A percentile compares a stretch with the other conserved stretches of the same genome.
phyloP scores from a whole-genome alignment of 140 eudicot genomes.

The Cichorium intybus region DNA sequence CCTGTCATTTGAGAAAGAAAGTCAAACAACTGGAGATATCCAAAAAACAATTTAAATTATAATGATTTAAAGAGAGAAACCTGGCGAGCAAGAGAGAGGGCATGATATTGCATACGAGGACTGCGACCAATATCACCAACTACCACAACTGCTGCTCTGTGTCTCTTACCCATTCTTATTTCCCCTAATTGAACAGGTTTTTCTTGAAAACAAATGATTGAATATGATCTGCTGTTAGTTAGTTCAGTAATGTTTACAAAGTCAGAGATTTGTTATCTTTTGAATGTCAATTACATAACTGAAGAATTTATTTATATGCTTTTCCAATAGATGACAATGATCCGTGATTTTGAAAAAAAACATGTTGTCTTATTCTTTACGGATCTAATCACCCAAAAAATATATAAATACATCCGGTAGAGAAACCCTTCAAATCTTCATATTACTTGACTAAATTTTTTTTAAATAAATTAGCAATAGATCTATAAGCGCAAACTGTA shows the following conservation, averaged over 20 bases:
- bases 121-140: constrained; percentile 93
- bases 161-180: constrained; percentile 39
- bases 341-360: too few relatives aligned
- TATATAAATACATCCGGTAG: too few relatives aligned
- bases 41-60: background rate
- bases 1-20: constrained; percentile 40
- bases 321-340: too few relatives aligned
- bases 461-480: too few relatives aligned
- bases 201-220: background rate
- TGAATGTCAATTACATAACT: too few relatives aligned
- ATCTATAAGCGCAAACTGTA: too few relatives aligned
- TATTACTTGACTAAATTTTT: too few relatives aligned
- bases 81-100: constrained; percentile 96
- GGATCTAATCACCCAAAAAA: too few relatives aligned
- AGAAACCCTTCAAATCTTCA: too few relatives aligned
- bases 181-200: constrained; percentile 5
- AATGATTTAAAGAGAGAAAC: constrained; percentile 21
- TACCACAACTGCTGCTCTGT: constrained; percentile 84
- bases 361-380: too few relatives aligned
- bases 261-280: too few relatives aligned
- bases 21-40: background rate
- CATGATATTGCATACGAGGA: constrained; percentile 97
- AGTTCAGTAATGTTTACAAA: background rate
- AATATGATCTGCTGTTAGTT: background rate
- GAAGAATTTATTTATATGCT: too few relatives aligned